Evolutionary conservation across 2,329 filamentous ascomycete species (phyloP), one percentile per base, ranked within the genome.

Genomic region (Thyridium curvatum): DNA sequence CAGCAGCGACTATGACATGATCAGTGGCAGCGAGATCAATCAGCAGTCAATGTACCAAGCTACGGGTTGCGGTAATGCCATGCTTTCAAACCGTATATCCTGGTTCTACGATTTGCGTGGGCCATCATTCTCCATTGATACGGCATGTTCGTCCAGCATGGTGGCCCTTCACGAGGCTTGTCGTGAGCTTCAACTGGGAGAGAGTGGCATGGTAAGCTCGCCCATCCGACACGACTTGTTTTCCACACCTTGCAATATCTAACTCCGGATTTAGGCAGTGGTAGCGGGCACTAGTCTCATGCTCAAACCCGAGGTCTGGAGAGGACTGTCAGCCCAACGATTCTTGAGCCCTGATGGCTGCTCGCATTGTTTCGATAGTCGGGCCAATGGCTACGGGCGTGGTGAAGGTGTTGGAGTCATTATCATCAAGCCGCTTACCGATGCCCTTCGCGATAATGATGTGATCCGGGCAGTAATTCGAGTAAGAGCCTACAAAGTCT

Each of bases 351-450:
- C n/a, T n/a, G 42, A 39, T 8, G 46, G 46, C 13, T 38, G 40
- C 13, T 51, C 42, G 1, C 43, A 39, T 15, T 64, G 59, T 0
- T 69, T 60, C 35, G 69, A 72, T 42, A 44, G 52, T 13, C 49
- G 53, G 3, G 71, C 62, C 1, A 57, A 68, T 38, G 72, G 72
- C 4, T 76, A 74, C 43, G 64, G 55, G 0, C 60, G 71, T 13
- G 70, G 68, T 4, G 72, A 77, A 47, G 71, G 69, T 4, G 52
- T 64, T 14, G 64, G 53, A 0, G 52, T 56, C 8, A 36, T 75
- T 4, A 38, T 71, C 3, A 43, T 77, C 2, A 73, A 73, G 51
- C 56, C 52, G 1, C 50, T 74, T 0, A 37, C 42, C 9, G 15
- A 28, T 2, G 58, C 60, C 1, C 58, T 66, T 30, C 64, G 58